Conservation (phyloP, 2,329 filamentous ascomycete species). For the Ascochyta viciae-villosae region DNA sequence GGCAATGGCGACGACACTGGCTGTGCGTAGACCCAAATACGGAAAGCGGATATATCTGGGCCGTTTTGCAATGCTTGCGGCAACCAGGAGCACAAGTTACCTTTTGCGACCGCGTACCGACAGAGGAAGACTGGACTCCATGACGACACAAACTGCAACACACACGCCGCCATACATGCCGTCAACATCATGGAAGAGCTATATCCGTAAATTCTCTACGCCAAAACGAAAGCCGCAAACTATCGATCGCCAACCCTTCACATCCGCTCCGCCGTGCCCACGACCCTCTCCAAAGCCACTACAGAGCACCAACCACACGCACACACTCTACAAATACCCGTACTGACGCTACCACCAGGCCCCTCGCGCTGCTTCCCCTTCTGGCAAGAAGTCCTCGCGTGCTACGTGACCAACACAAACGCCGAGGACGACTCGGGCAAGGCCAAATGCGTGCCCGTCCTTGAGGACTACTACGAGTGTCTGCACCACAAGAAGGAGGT, state of each 20-base stretch:
- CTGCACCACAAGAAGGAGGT: slow-evolving; percentile 99
- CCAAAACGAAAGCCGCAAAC: not conserved
- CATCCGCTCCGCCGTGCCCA: not conserved
- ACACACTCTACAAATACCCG: not conserved
- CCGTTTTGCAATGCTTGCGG: not conserved
- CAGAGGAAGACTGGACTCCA: not conserved
- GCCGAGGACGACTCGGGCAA: slow-evolving; percentile 80
- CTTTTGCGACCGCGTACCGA: not conserved
- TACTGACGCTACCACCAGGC: slow-evolving; percentile 52
- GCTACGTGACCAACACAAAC: slow-evolving; percentile 93
- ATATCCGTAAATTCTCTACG: not conserved
- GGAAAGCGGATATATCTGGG: not conserved
- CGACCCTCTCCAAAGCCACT: not conserved
- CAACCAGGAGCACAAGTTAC: not conserved
- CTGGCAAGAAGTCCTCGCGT: slow-evolving; percentile 98
- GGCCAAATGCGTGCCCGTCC: slow-evolving; percentile 81
- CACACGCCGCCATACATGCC: not conserved
- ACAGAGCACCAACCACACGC: not conserved
- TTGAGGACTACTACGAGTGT: slow-evolving; percentile 99
- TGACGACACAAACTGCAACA: not conserved
- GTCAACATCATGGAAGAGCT: not conserved
- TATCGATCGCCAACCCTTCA: not conserved
- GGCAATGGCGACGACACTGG: not conserved
- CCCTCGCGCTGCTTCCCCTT: slow-evolving; percentile 93
- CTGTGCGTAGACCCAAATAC: not conserved